Conservation (phyloP, 2,329 filamentous ascomycete species). For the Magnaporthiopsis rhizophila region DNA sequence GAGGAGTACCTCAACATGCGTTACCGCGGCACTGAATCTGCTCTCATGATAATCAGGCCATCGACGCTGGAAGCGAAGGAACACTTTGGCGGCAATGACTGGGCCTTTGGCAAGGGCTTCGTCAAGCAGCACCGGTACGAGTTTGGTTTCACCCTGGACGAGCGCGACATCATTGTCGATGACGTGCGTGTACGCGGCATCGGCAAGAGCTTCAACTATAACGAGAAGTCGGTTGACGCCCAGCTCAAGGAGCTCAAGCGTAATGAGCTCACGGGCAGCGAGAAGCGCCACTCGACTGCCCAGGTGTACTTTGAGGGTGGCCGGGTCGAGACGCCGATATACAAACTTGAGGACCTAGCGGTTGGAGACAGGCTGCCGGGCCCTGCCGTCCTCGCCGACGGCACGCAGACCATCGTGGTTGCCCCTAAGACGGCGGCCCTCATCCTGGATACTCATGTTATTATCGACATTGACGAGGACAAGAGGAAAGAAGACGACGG, state of each 20-base stretch:
- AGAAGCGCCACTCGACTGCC: constrained; percentile 41
- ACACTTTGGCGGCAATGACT: constrained; percentile 32
- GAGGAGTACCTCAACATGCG: constrained; percentile 93
- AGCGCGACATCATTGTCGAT: constrained; percentile 62
- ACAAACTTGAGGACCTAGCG: constrained; percentile 54
- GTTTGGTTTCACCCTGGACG: constrained; percentile 60
- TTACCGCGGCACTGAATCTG: constrained; percentile 82
- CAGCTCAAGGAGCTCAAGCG: constrained; percentile 65
- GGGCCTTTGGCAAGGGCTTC: constrained; percentile 60
- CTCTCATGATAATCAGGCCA: constrained; percentile 56
- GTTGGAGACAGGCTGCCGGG: constrained; percentile 53
- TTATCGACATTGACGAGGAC: constrained; percentile 57
- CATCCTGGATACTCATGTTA: constrained; percentile 59
- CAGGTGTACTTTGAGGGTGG: constrained; percentile 51
- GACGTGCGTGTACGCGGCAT: constrained; percentile 63
- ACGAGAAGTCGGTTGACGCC: constrained; percentile 75
- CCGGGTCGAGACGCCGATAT: constrained; percentile 51
- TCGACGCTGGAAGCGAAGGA: background rate
- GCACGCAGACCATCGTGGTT: constrained; percentile 63
- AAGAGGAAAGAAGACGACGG: constrained; percentile 6
- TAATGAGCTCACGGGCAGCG: constrained; percentile 41
- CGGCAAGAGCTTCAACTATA: constrained; percentile 52
- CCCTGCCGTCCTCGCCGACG: constrained; percentile 59
- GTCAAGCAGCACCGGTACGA: constrained; percentile 62
- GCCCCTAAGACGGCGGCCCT: constrained; percentile 55